phyloP scores from a whole-genome alignment of 2,329 filamentous ascomycete genomes.

The Rhinocladiella mackenziei region DNA sequence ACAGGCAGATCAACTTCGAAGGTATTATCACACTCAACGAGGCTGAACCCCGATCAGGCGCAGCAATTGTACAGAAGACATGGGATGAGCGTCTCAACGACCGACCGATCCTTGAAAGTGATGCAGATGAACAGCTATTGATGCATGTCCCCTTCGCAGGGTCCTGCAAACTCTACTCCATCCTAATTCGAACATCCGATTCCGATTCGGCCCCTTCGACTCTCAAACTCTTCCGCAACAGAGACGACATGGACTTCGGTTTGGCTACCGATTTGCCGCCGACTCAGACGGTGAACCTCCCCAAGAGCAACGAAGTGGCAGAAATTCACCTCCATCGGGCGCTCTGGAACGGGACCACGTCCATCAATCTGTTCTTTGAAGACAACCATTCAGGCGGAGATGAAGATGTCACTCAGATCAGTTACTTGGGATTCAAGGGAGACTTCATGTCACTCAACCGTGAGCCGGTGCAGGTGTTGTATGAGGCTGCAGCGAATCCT shows the following conservation, averaged over 20 bases:
- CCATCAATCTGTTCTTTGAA: conserved; percentile 78
- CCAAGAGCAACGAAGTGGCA: conserved; percentile 61
- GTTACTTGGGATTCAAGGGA: conserved; percentile 87
- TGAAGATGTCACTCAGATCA: conserved; percentile 72
- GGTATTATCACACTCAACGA: conserved; percentile 84
- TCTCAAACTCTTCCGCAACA: conserved; percentile 83
- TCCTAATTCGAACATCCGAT: conserved; percentile 76
- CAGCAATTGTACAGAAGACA: conserved; percentile 78
- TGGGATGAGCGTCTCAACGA: conserved; percentile 74
- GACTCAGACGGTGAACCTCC: conserved; percentile 70
- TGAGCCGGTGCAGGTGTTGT: conserved; percentile 80
- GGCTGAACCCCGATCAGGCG: conserved; percentile 61
- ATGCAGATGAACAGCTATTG: conserved; percentile 88
- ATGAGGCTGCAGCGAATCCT: conserved; percentile 91
- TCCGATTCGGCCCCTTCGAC: conserved; percentile 70
- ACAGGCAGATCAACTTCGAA: conserved; percentile 87
- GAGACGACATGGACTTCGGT: conserved; percentile 78
- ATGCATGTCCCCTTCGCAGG: conserved; percentile 91
- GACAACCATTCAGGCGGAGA: conserved; percentile 83
- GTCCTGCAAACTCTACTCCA: conserved; percentile 85
- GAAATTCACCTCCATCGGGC: conserved; percentile 86
- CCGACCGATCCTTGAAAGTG: conserved; percentile 74
- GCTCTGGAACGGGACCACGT: conserved; percentile 79
- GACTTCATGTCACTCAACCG: conserved; percentile 85
- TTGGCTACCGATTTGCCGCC: conserved; percentile 65